Percentiles rank a stretch among this genome's conserved stretches.
Conservation (phyloP, 495 filamentous ascomycete genomes). For the Xylaria grammica region DNA sequence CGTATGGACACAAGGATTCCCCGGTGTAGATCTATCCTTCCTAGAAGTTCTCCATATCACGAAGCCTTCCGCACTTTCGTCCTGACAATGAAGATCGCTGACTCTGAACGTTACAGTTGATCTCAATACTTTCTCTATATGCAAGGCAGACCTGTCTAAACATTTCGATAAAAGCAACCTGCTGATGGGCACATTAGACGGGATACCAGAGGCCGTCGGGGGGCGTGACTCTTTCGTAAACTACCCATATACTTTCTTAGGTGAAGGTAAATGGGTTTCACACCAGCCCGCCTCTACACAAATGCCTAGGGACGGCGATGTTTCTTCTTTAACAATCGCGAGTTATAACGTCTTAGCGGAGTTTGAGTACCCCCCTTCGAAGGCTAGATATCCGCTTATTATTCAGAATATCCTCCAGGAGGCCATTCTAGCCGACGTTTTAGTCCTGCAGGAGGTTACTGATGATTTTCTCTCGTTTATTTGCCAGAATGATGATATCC, state of each 20-base stretch:
- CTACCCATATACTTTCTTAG: constrained; percentile 26
- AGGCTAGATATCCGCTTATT: constrained; percentile 54
- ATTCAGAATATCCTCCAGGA: constrained; percentile 48
- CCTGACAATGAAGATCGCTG: neutral
- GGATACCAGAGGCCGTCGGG: neutral
- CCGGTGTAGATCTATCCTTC: neutral
- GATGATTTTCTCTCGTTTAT: constrained; percentile 60
- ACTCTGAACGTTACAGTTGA: constrained; percentile 9
- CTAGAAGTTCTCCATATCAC: neutral
- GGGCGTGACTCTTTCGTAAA: constrained; percentile 4
- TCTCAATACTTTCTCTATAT: constrained; percentile 18
- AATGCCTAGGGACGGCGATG: neutral
- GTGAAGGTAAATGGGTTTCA: constrained; percentile 24
- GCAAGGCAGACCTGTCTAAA: neutral
- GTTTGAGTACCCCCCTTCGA: constrained; percentile 52
- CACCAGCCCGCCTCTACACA: constrained; percentile 3
- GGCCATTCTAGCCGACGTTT: constrained; percentile 45
- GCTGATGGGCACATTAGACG: neutral
- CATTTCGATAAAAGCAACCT: neutral
- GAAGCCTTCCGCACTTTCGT: too few relatives aligned
- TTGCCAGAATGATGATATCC: constrained; percentile 50
- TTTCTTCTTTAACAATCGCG: constrained; percentile 44
- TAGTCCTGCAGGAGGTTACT: constrained; percentile 65
- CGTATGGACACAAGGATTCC: too few relatives aligned
- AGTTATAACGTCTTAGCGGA: constrained; percentile 65